A percentile compares a stretch with the other conserved stretches of the same genome.
phyloP scores from a whole-genome alignment of 768 basidiomycete genomes.

The Tulasnella sp. region DNA sequence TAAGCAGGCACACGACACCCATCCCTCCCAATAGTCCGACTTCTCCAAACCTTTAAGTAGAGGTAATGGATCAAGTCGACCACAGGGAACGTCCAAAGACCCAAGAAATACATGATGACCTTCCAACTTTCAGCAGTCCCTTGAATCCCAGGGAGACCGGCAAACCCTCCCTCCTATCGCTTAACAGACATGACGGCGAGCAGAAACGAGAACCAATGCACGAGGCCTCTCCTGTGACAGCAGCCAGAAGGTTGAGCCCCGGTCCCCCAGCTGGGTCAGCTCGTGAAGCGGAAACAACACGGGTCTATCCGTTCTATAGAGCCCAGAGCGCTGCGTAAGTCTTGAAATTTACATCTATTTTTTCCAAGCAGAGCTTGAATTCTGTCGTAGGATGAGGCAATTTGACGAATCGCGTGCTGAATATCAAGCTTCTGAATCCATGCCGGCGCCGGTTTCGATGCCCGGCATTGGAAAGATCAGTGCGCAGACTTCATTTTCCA shows the following conservation, averaged over 20 bases:
- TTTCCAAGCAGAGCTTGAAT: background rate
- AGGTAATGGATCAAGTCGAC: background rate
- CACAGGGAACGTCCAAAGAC: background rate
- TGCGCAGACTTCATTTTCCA: slow-evolving; percentile 35
- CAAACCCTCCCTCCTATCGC: background rate
- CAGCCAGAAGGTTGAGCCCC: background rate
- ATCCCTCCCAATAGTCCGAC: background rate
- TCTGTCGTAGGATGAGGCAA: slow-evolving; percentile 22
- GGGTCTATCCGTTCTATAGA: background rate
- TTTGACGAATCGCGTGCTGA: slow-evolving; percentile 53
- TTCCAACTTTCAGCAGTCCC: background rate
- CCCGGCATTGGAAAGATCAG: slow-evolving; percentile 89
- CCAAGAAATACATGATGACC: background rate
- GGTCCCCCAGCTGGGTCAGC: background rate
- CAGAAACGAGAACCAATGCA: background rate
- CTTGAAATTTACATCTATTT: too few relatives aligned
- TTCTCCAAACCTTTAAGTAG: background rate
- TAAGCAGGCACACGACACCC: background rate
- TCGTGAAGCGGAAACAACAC: background rate
- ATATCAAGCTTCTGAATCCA: slow-evolving; percentile 67
- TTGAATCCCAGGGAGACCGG: background rate
- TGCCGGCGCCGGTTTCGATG: slow-evolving; percentile 75
- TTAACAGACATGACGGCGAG: background rate
- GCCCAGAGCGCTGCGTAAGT: slow-evolving; percentile 22
- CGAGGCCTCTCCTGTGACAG: background rate